Conservation (phyloP, 495 filamentous ascomycete genomes). For the Penicillium chermesinum region DNA sequence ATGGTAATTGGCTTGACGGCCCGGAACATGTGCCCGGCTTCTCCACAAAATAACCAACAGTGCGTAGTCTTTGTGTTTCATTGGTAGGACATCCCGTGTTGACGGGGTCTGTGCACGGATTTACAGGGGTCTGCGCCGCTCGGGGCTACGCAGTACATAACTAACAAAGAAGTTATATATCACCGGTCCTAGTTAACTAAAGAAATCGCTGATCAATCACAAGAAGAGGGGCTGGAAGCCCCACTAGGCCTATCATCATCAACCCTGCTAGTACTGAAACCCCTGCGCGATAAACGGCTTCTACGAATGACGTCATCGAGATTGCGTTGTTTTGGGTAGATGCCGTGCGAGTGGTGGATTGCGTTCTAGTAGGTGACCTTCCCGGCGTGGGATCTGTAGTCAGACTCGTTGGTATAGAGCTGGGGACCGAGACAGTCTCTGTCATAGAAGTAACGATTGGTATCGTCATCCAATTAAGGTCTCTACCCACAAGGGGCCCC, state of each 20-base stretch:
- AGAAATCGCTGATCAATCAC: no score
- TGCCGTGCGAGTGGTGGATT: not conserved
- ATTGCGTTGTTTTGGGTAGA: not conserved
- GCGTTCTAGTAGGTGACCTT: not conserved
- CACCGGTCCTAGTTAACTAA: no score
- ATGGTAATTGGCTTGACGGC: no score
- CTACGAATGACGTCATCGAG: not conserved
- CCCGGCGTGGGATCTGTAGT: not conserved
- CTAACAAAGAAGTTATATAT: no score
- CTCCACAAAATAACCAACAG: not conserved
- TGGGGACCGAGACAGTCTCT: not conserved
- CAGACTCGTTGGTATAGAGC: not conserved
- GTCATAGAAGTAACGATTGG: not conserved
- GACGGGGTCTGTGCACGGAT: not conserved
- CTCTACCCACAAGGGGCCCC: not conserved
- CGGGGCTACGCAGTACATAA: not conserved
- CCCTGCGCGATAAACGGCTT: not conserved
- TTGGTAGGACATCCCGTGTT: not conserved
- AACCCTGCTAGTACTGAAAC: not conserved
- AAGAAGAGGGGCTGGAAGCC: no score
- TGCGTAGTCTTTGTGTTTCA: not conserved
- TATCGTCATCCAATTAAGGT: not conserved
- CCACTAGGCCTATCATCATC: not conserved
- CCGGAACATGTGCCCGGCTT: no score
- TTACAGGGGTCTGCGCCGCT: not conserved